A percentile compares a stretch with the other conserved stretches of the same genome.
Conservation (phyloP, 2,329 filamentous ascomycete species). For the Diaporthe ampelina region DNA sequence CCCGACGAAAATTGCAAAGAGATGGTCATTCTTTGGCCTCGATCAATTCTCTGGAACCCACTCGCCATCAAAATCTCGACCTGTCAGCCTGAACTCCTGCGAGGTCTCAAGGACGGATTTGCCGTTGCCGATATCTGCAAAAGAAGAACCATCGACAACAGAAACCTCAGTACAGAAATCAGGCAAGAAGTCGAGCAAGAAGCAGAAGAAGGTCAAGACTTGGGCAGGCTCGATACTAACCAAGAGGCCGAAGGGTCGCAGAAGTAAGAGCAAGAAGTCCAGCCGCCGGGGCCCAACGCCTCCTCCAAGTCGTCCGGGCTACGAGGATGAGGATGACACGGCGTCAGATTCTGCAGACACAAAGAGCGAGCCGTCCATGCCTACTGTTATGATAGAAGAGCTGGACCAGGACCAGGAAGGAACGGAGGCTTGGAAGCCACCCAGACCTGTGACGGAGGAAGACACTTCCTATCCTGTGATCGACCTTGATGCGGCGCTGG, state of each 20-base stretch:
- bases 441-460: slow-evolving; percentile 61
- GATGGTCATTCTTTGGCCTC: slow-evolving; percentile 74
- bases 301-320: slow-evolving; percentile 51
- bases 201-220: slow-evolving; percentile 80
- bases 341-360: slow-evolving; percentile 45
- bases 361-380: slow-evolving; percentile 51
- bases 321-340: slow-evolving; percentile 50
- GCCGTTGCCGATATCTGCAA: slow-evolving; percentile 55
- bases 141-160: slow-evolving; percentile 48
- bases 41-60: slow-evolving; percentile 65
- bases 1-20: slow-evolving; percentile 66
- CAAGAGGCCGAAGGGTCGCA: slow-evolving; percentile 68
- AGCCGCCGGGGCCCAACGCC: slow-evolving; percentile 63
- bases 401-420: slow-evolving; percentile 48
- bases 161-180: slow-evolving; percentile 46
- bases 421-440: slow-evolving; percentile 54
- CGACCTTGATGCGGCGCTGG: slow-evolving; percentile 92
- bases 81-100: slow-evolving; percentile 62
- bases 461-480: slow-evolving; percentile 86
- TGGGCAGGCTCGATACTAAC: slow-evolving; percentile 79
- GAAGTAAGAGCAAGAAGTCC: slow-evolving; percentile 59
- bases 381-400: slow-evolving; percentile 59
- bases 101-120: slow-evolving; percentile 51
- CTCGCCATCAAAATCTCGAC: slow-evolving; percentile 62
- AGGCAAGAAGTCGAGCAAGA: slow-evolving; percentile 50